These are phyloP conservation scores for Globisporangium acanthophoron DNA, from an alignment of 352 stramenopile species.

Conservation along the genomic window DNA sequence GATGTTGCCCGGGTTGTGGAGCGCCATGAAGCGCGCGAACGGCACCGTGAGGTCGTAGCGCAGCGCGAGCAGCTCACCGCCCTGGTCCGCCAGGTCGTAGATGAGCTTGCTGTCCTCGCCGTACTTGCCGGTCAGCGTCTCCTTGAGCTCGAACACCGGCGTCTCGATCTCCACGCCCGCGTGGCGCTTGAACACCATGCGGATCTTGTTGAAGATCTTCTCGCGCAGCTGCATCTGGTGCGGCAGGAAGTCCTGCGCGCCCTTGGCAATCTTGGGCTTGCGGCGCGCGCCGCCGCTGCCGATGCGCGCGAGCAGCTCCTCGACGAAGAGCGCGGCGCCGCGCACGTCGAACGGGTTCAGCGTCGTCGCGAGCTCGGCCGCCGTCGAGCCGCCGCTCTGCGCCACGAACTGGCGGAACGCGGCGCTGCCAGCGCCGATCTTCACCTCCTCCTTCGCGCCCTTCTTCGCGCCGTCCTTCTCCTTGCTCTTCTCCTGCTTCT, in stretches of 20 bases:
- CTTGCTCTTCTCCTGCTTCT: conserved; percentile 82
- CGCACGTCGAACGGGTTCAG: conserved; percentile 66
- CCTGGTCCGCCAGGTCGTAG: conserved; percentile 98
- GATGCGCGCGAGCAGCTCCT: conserved; percentile 61
- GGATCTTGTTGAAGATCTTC: conserved; percentile 96
- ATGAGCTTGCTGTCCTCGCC: conserved; percentile 99
- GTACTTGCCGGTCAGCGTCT: conserved; percentile 99
- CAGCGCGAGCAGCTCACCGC: conserved; percentile 91
- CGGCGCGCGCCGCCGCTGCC: conserved; percentile 68
- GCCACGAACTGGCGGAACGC: conserved; percentile 51
- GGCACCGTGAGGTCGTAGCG: conserved; percentile 98
- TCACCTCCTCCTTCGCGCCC: conserved; percentile 55
- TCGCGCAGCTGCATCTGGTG: conserved; percentile 96
- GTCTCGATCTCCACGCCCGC: conserved; percentile 98
- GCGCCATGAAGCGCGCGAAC: conserved; percentile 97
- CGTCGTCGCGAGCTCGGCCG: conserved; percentile 9
- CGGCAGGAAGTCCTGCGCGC: conserved; percentile 94
- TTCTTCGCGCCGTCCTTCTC: conserved; percentile 76
- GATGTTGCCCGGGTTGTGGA: conserved; percentile 97
- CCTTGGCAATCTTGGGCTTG: conserved; percentile 87
- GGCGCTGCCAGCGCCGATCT: conserved; percentile 58
- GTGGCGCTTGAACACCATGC: conserved; percentile 97
- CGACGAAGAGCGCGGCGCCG: conserved; percentile 39
- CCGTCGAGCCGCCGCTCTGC: background rate
- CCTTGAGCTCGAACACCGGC: conserved; percentile 98